Evolutionary conservation across 2,329 filamentous ascomycete species (phyloP), one percentile per base, ranked within the genome.

Genomic region (Colletotrichum echinochloae): DNA sequence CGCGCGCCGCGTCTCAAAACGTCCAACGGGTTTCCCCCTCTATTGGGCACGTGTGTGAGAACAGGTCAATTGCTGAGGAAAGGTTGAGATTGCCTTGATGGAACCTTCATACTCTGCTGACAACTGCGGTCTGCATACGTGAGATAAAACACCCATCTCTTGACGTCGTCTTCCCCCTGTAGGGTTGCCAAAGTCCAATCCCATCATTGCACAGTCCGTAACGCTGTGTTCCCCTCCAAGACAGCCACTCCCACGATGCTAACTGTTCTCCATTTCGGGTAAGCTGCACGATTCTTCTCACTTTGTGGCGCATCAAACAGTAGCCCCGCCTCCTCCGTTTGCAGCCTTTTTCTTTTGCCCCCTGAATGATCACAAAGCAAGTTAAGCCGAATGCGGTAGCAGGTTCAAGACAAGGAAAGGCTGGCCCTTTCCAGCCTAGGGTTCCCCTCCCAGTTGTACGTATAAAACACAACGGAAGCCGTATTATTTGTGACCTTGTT

Each of bases 71-170:
- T 12, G 7, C 23, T 26, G 46, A n/a, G n/a, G n/a, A 26, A 16
- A 2, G n/a, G n/a, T 8, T 16, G 14, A 0, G 2, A 18, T 18
- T 18, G 2, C 3, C 5, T 28, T 3, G 26, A 14, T 8, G 28
- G 23, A 51, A 2, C 46, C 7, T 2, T 6, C 5, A 16, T 18
- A 1, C 28, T 7, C 16, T 51, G 26, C 2, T 51, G 26, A 18
- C 26, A 18, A 6, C 49, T 16, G 8, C 18, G 6, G 26, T 30
- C 20, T 5, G 7, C 16, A 51, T 11, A 11, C 23, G 26, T 49
- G 23, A 7, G 28, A 51, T 20, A 11, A 6, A 30, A 11, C n/a
- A n/a, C 14, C 16, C 5, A 6, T 30, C 3, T 30, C 6, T 16
- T 30, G 5, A 20, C 14, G 3, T 11, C 8, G 7, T 18, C 26